These are phyloP conservation scores for Discostella stelligeroides DNA, from an alignment of 108 stramenopile species.

Conservation along the genomic window DNA sequence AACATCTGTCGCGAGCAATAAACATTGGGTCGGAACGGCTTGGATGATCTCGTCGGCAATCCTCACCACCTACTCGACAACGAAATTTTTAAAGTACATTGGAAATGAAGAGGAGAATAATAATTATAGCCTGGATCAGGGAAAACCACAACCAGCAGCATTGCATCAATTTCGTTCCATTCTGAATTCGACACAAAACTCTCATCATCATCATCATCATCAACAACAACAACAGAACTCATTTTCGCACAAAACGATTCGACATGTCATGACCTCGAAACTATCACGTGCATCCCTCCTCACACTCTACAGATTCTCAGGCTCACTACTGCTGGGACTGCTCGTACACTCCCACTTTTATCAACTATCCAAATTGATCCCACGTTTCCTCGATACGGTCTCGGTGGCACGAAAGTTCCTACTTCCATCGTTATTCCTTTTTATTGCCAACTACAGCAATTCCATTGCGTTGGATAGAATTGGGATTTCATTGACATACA, in stretches of 20 bases:
- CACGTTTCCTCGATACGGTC: conserved; percentile 54
- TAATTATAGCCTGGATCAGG: background rate
- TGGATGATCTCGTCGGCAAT: conserved; percentile 75
- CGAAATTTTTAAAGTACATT: conserved; percentile 68
- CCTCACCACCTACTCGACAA: conserved; percentile 78
- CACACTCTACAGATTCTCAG: conserved; percentile 73
- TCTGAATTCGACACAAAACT: background rate
- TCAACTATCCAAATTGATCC: conserved; percentile 24
- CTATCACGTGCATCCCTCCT: conserved; percentile 63
- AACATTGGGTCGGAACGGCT: conserved; percentile 54
- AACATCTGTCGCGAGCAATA: conserved; percentile 34
- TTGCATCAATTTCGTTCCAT: conserved; percentile 8
- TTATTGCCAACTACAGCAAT: conserved; percentile 75
- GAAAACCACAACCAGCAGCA: background rate
- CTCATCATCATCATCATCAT: background rate
- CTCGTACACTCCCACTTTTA: conserved; percentile 61
- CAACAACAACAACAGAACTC: conserved; percentile 9
- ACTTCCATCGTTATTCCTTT: conserved; percentile 68
- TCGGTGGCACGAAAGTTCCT: conserved; percentile 46
- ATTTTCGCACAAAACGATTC: no score
- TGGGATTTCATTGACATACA: conserved; percentile 81
- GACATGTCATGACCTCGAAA: background rate
- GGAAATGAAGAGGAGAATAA: conserved; percentile 10
- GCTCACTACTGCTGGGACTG: conserved; percentile 68
- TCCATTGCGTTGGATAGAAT: conserved; percentile 74